Percentiles rank a stretch among this genome's conserved stretches.
Conservation (phyloP, 495 filamentous ascomycete genomes). For the Hypoxylon lenormandii region DNA sequence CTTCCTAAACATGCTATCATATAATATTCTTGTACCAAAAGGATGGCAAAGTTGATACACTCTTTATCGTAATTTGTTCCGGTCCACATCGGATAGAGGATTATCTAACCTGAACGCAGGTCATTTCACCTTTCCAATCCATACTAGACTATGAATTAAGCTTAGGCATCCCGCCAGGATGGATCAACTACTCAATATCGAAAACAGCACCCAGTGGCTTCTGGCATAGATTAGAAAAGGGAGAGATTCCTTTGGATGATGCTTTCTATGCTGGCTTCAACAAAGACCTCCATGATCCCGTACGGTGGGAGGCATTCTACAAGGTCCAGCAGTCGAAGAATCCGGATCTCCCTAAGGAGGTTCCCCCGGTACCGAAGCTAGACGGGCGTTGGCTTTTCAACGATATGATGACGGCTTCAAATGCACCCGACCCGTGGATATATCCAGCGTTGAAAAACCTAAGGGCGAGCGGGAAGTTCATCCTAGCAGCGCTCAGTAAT, state of each 20-base stretch:
- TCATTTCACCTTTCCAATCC: constrained; percentile 88
- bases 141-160: constrained; percentile 88
- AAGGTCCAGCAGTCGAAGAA: constrained; percentile 51
- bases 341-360: constrained; percentile 48
- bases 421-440: constrained; percentile 84
- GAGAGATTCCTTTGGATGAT: constrained; percentile 76
- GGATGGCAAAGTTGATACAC: too few relatives aligned
- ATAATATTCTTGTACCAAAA: too few relatives aligned
- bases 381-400: constrained; percentile 87
- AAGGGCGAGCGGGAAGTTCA: constrained; percentile 70
- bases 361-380: constrained; percentile 76
- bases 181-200: constrained; percentile 90
- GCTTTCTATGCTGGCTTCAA: constrained; percentile 83
- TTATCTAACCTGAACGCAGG: constrained; percentile 64
- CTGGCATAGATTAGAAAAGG: constrained; percentile 86
- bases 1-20: neutral
- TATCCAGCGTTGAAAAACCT: constrained; percentile 81
- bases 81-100: neutral
- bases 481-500: constrained; percentile 87
- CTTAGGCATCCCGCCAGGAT: constrained; percentile 81
- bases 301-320: constrained; percentile 72
- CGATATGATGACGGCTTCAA: constrained; percentile 86
- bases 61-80: neutral
- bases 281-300: constrained; percentile 72
- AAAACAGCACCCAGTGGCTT: constrained; percentile 79